phyloP scores from a whole-genome alignment of 495 filamentous ascomycete genomes.

The Penicillium diatomitis region DNA sequence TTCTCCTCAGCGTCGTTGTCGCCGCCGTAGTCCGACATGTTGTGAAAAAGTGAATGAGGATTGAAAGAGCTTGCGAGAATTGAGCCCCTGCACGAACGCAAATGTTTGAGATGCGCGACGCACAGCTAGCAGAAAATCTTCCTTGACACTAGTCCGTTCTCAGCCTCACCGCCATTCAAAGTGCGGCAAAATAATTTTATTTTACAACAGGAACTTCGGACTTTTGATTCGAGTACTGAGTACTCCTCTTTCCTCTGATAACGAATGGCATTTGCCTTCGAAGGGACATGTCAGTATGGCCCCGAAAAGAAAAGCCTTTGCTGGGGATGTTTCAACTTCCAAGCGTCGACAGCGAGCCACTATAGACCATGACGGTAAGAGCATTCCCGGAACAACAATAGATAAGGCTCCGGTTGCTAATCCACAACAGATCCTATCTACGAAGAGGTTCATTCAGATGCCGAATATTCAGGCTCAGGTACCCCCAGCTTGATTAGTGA shows the following conservation, averaged over 20 bases:
- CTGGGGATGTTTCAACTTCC: constrained; percentile 11
- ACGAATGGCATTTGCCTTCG: background rate
- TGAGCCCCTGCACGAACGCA: constrained; percentile 11
- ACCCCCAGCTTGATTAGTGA: constrained; percentile 22
- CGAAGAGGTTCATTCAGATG: constrained; percentile 30
- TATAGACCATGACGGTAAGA: constrained; percentile 23
- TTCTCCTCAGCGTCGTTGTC: constrained; percentile 55
- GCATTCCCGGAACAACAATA: background rate
- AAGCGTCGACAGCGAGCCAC: constrained; percentile 23
- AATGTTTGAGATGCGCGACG: constrained; percentile 12
- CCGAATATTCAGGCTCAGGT: constrained; percentile 23
- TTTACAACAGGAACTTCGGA: constrained; percentile 1
- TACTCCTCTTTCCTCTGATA: background rate
- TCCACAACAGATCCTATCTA: constrained; percentile 30
- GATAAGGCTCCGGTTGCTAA: constrained; percentile 4
- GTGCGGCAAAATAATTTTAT: constrained; percentile 31
- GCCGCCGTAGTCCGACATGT: constrained; percentile 77
- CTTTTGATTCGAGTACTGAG: background rate
- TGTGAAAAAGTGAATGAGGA: constrained; percentile 14
- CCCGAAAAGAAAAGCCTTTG: constrained; percentile 23
- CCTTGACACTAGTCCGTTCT: constrained; percentile 26
- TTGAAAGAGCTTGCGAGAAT: constrained; percentile 13
- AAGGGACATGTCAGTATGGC: constrained; percentile 10
- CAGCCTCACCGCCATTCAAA: constrained; percentile 22
- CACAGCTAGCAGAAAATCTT: constrained; percentile 35